Percentiles rank a stretch among this genome's conserved stretches.
Conservation (phyloP, 2,329 filamentous ascomycete species). For the Geoglossum cookeanum region DNA sequence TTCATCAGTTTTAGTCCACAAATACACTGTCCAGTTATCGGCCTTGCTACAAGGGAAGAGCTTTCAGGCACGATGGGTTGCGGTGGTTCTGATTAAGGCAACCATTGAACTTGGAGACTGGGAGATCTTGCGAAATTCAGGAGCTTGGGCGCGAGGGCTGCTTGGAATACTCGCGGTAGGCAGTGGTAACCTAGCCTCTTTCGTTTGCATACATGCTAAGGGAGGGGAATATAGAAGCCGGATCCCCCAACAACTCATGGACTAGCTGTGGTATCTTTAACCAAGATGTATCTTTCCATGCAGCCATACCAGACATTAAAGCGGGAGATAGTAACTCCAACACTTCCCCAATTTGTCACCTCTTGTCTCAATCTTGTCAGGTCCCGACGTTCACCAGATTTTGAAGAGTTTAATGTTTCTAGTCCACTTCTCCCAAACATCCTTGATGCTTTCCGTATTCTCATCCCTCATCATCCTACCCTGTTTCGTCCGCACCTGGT, state of each 20-base stretch:
- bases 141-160: conserved; percentile 60
- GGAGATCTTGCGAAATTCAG: conserved; percentile 55
- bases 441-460: conserved; percentile 48
- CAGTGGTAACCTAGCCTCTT: background rate
- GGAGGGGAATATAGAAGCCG: conserved; percentile 38
- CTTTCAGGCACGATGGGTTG: conserved; percentile 56
- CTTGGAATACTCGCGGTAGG: conserved; percentile 51
- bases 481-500: conserved; percentile 59
- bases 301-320: conserved; percentile 67
- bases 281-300: conserved; percentile 66
- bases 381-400: conserved; percentile 22
- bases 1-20: conserved; percentile 53
- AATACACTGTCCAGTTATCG: conserved; percentile 59
- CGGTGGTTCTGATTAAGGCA: conserved; percentile 60
- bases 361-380: conserved; percentile 47
- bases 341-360: conserved; percentile 53
- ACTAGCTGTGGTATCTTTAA: conserved; percentile 55
- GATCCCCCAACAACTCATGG: conserved; percentile 60
- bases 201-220: background rate
- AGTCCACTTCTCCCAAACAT: conserved; percentile 42
- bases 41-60: conserved; percentile 61
- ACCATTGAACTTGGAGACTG: conserved; percentile 67
- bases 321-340: conserved; percentile 74
- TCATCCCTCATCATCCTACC: conserved; percentile 66
- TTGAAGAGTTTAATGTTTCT: conserved; percentile 22